These are phyloP conservation scores for Penicillium roqueforti DNA, from an alignment of 495 filamentous ascomycete genomes.

Conservation along the genomic window DNA sequence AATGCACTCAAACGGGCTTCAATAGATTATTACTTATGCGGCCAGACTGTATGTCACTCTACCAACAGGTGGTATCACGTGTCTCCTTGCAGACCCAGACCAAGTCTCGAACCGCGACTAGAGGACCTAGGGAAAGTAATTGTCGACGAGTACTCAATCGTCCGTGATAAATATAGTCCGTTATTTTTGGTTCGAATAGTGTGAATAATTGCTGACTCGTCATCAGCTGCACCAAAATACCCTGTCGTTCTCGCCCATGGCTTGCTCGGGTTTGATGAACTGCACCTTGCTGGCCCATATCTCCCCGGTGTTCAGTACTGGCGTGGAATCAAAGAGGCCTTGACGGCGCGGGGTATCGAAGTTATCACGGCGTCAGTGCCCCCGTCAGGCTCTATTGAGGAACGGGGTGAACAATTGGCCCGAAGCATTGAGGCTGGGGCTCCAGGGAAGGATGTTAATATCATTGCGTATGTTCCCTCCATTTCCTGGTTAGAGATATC, in stretches of 20 bases:
- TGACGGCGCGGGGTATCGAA: conserved; percentile 65
- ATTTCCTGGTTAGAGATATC: not conserved
- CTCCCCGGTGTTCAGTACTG: conserved; percentile 84
- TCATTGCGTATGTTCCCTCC: conserved; percentile 65
- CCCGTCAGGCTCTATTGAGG: conserved; percentile 73
- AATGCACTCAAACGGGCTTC: not conserved
- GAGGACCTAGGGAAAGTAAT: conserved; percentile 64
- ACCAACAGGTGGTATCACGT: conserved; percentile 6
- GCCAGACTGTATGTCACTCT: conserved; percentile 1
- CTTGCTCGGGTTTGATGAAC: conserved; percentile 83
- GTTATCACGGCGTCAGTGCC: conserved; percentile 82
- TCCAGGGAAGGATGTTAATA: conserved; percentile 73
- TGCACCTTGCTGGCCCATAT: conserved; percentile 63
- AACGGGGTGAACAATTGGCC: conserved; percentile 62
- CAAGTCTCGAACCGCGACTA: conserved; percentile 54
- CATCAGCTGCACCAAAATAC: conserved; percentile 57
- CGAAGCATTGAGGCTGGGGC: conserved; percentile 62
- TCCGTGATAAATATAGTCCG: conserved; percentile 68
- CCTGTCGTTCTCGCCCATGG: conserved; percentile 86
- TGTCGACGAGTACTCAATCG: conserved; percentile 67
- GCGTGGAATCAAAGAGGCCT: conserved; percentile 80
- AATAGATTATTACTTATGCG: not conserved
- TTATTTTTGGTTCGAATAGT: not conserved
- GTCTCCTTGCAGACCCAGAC: conserved; percentile 3
- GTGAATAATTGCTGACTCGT: not conserved